Conservation (phyloP, 2,329 filamentous ascomycete genomes). For the Phyllosticta citrichinensis region DNA sequence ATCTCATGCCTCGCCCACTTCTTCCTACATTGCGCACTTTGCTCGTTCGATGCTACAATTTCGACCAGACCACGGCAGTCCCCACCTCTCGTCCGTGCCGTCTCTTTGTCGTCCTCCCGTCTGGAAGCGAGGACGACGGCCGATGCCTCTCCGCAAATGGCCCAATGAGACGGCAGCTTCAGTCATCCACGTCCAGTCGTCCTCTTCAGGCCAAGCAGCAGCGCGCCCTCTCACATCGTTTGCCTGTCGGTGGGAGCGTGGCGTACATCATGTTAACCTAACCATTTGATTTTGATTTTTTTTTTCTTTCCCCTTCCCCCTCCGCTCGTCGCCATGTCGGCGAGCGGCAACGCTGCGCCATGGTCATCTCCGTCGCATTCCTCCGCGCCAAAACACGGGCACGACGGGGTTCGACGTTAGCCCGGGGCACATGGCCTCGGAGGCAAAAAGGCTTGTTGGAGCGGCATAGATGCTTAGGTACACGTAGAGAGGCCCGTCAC, state of each 20-base stretch:
- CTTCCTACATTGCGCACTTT: background rate
- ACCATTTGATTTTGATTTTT: background rate
- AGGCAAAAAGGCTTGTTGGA: background rate
- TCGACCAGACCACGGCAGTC: too few species aligned
- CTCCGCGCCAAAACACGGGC: background rate
- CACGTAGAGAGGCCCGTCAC: background rate
- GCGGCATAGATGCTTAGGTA: background rate
- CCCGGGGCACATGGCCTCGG: background rate
- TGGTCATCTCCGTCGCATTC: background rate
- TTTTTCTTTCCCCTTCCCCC: too few species aligned
- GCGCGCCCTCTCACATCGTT: background rate
- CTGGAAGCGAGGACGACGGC: background rate
- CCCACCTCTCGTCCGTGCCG: background rate
- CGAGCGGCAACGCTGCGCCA: background rate
- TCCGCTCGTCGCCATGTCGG: too few species aligned
- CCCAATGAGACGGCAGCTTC: slow-evolving; percentile 5
- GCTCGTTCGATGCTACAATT: too few species aligned
- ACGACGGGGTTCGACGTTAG: background rate
- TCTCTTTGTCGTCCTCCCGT: background rate
- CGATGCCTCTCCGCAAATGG: slow-evolving; percentile 3
- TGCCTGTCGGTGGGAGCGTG: background rate
- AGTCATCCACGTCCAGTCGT: background rate
- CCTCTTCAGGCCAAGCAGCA: background rate
- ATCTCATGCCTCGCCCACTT: slow-evolving; percentile 2
- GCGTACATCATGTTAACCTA: background rate